Conservation (phyloP, 768 basidiomycete species). For the Russula sp. region DNA sequence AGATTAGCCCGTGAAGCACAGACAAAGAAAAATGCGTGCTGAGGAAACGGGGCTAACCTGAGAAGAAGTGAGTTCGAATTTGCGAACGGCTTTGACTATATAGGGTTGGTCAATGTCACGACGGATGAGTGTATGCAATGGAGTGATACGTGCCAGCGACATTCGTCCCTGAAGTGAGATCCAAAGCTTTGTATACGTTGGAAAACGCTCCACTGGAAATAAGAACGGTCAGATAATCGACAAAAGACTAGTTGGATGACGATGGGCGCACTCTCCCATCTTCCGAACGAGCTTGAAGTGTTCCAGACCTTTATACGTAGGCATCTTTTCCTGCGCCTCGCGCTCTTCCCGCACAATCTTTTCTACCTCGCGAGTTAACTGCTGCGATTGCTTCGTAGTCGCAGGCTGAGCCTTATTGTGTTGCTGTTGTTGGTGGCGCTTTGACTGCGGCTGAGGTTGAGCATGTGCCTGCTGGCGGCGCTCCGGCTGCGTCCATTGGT, state of each 20-base stretch:
- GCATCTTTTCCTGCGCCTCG: slow-evolving; percentile 70
- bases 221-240: slow-evolving; percentile 23
- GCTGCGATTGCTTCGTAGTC: slow-evolving; percentile 23
- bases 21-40: slow-evolving; percentile 28
- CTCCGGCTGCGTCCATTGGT: slow-evolving; percentile 26
- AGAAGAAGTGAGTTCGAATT: slow-evolving; percentile 82
- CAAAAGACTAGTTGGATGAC: slow-evolving; percentile 13
- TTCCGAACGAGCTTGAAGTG: slow-evolving; percentile 69
- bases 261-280: slow-evolving; percentile 83
- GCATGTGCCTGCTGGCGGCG: slow-evolving; percentile 32
- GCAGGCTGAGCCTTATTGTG: slow-evolving; percentile 2
- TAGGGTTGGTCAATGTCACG: slow-evolving; percentile 12
- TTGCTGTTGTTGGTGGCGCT: slow-evolving; percentile 31
- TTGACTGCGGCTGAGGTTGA: slow-evolving; percentile 28
- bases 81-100: slow-evolving; percentile 89
- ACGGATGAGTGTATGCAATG: slow-evolving; percentile 21
- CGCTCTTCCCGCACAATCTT: slow-evolving; percentile 72
- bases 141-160: slow-evolving; percentile 63
- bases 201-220: slow-evolving; percentile 83
- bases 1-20: slow-evolving; percentile 25
- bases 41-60: slow-evolving; percentile 61
- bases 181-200: slow-evolving; percentile 93
- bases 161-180: slow-evolving; percentile 65
- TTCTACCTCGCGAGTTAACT: slow-evolving; percentile 47
- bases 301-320: slow-evolving; percentile 80